phyloP scores from a whole-genome alignment of 148 eudicot genomes.

The Chenopodium formosanum region DNA sequence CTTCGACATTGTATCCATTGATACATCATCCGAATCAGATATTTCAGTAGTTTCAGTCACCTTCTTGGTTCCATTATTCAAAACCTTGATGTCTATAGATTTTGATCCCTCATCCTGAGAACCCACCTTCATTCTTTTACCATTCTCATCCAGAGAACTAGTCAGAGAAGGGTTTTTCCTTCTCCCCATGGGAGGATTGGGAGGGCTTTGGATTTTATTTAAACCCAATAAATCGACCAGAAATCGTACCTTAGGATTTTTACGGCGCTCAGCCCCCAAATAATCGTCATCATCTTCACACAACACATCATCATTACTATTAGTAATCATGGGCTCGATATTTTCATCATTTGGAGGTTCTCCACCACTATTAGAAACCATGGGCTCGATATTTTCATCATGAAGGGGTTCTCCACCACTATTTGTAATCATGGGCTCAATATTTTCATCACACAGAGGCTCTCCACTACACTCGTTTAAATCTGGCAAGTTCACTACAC shows the following conservation, averaged over 20 bases:
- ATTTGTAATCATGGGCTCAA: conserved; percentile 16
- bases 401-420: conserved; percentile 36
- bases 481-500: conserved; percentile 24
- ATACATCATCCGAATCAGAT: conserved; percentile 38
- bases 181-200: conserved; percentile 17
- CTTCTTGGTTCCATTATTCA: conserved; percentile 33
- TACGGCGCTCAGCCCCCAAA: conserved; percentile 35
- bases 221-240: conserved; percentile 52
- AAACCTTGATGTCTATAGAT: conserved; percentile 17
- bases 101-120: conserved; percentile 36
- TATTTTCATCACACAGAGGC: conserved; percentile 34
- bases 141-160: conserved; percentile 16
- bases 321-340: conserved; percentile 16
- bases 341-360: conserved; percentile 37
- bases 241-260: conserved; percentile 52
- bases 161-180: conserved; percentile 22
- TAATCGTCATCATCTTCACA: conserved; percentile 40
- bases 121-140: conserved; percentile 42
- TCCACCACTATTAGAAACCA: conserved; percentile 27
- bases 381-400: conserved; percentile 27
- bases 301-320: conserved; percentile 15
- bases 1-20: conserved; percentile 21
- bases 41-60: conserved; percentile 19
- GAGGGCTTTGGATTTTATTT: conserved; percentile 19
- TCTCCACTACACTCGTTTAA: conserved; percentile 35